Conservation (phyloP, 2,329 filamentous ascomycete genomes). For the Aspergillus sp. region DNA sequence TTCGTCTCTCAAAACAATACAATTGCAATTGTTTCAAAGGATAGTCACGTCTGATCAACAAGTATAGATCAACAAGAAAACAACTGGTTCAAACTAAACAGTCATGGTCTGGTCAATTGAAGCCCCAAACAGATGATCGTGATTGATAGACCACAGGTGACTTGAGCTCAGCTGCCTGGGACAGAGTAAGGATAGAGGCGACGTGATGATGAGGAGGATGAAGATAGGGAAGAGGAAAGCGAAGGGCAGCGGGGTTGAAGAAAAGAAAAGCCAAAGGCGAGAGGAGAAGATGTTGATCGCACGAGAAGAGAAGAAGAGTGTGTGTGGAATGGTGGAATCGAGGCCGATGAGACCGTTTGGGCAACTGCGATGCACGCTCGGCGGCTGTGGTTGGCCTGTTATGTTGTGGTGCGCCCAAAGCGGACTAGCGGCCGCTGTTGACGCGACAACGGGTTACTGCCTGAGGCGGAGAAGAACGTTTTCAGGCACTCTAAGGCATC, state of each 20-base stretch:
- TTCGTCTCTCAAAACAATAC: background rate
- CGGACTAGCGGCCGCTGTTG: constrained; percentile 32
- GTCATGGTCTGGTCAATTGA: constrained; percentile 22
- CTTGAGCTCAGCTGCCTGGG: background rate
- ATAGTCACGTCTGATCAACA: constrained; percentile 8
- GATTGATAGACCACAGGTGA: too few relatives aligned
- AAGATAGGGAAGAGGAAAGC: constrained; percentile 5
- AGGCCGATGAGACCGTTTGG: constrained; percentile 27
- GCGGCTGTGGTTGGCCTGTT: constrained; percentile 23
- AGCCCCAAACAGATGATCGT: background rate
- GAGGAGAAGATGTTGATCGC: constrained; percentile 6
- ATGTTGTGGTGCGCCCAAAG: constrained; percentile 31
- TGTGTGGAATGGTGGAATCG: constrained; percentile 8
- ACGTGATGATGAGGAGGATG: constrained; percentile 2
- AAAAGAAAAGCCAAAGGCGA: constrained; percentile 8
- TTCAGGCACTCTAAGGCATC: too few relatives aligned
- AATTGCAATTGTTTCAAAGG: constrained; percentile 5
- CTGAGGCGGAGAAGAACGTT: constrained; percentile 6
- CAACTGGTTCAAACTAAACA: constrained; percentile 14
- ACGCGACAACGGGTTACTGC: constrained; percentile 31
- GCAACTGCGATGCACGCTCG: constrained; percentile 30
- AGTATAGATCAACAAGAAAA: constrained; percentile 6
- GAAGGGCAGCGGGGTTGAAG: constrained; percentile 4
- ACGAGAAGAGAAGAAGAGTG: constrained; percentile 10
- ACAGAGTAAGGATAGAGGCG: constrained; percentile 22